Evolutionary conservation across 352 stramenopile species (phyloP).

Genomic region (Phytophthora fragariaefolia): DNA sequence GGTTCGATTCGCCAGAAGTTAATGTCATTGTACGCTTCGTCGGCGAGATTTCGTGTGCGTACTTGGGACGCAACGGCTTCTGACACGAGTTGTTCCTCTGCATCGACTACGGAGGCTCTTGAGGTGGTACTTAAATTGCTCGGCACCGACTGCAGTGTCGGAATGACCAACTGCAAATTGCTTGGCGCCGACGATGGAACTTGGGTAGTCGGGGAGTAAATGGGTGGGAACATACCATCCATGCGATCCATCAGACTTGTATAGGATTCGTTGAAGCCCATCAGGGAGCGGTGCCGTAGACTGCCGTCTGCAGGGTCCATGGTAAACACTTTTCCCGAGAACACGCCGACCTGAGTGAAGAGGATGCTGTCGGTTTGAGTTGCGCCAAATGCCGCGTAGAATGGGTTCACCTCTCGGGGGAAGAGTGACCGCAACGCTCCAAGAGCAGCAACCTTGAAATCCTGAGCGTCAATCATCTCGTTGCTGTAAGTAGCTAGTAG

Average conservation of each 20-base stretch:
- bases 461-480: conserved; percentile 52
- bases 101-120: conserved; percentile 9
- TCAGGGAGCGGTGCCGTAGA: conserved; percentile 65
- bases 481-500: conserved; percentile 53
- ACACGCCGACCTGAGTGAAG: conserved; percentile 80
- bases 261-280: conserved; percentile 76
- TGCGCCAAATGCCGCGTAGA: conserved; percentile 85
- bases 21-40: conserved; percentile 88
- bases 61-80: conserved; percentile 61
- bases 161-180: conserved; percentile 5
- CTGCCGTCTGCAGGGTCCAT: conserved; percentile 63
- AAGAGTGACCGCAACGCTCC: conserved; percentile 72
- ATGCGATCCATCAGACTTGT: conserved; percentile 58
- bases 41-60: conserved; percentile 58
- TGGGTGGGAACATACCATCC: conserved; percentile 82
- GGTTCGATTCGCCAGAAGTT: conserved; percentile 88
- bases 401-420: conserved; percentile 78
- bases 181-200: background rate
- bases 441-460: conserved; percentile 77
- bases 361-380: conserved; percentile 57
- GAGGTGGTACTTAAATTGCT: conserved; percentile 20
- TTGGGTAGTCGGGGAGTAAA: conserved; percentile 51
- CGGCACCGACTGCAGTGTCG: conserved; percentile 18
- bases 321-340: conserved; percentile 77
- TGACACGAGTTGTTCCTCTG: conserved; percentile 54